phyloP scores from a whole-genome alignment of 2,329 filamentous ascomycete genomes.

The Thelonectria olida region DNA sequence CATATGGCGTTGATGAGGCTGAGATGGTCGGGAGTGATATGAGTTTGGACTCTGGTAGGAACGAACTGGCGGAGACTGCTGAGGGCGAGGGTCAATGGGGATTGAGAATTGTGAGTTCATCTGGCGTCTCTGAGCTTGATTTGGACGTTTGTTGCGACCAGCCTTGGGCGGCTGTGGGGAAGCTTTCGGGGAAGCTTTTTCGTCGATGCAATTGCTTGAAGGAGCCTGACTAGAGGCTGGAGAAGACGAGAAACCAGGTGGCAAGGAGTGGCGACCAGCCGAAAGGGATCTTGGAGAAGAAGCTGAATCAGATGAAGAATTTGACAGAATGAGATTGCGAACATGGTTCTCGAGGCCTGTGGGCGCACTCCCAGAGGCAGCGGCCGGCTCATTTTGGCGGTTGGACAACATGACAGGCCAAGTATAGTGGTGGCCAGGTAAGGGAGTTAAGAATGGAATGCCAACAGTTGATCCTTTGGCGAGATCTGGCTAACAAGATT shows the following conservation, averaged over 20 bases:
- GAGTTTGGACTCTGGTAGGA: constrained; percentile 42
- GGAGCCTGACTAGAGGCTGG: background rate
- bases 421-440: background rate
- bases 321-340: constrained; percentile 67
- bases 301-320: constrained; percentile 46
- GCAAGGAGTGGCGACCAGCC: background rate
- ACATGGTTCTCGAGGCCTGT: constrained; percentile 64
- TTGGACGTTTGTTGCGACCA: constrained; percentile 63
- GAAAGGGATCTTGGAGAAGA: constrained; percentile 15
- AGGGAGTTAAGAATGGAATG: background rate
- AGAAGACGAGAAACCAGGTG: background rate
- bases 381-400: background rate
- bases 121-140: constrained; percentile 71
- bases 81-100: constrained; percentile 59
- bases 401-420: constrained; percentile 1
- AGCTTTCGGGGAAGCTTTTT: constrained; percentile 12
- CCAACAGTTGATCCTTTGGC: background rate
- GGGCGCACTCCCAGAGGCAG: constrained; percentile 9
- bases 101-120: constrained; percentile 69
- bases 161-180: constrained; percentile 39
- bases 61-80: constrained; percentile 41
- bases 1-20: constrained; percentile 34
- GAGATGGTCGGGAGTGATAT: constrained; percentile 37
- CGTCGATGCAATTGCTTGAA: background rate
- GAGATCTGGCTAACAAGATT: background rate